phyloP scores from a whole-genome alignment of 306 rosid species.

The Cyamopsis tetragonoloba region DNA sequence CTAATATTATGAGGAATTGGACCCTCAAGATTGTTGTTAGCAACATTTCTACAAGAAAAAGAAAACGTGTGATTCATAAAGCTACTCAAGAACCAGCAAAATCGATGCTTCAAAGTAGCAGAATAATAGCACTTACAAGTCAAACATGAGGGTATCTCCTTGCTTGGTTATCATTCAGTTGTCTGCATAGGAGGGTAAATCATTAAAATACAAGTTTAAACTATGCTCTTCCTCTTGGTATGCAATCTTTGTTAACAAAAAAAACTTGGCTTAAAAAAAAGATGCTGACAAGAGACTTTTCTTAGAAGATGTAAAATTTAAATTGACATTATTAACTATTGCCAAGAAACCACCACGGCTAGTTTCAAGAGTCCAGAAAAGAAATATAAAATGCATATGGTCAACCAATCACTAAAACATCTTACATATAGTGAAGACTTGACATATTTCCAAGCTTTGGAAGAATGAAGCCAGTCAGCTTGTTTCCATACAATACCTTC shows the following conservation, averaged over 20 bases:
- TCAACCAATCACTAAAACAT: too few species aligned
- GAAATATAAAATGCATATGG: too few species aligned
- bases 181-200: slow-evolving; percentile 35
- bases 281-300: background rate
- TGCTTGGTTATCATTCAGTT: slow-evolving; percentile 60
- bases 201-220: background rate
- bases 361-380: too few species aligned
- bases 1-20: slow-evolving; percentile 63
- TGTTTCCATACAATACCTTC: slow-evolving; percentile 77
- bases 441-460: slow-evolving; percentile 72
- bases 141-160: slow-evolving; percentile 63
- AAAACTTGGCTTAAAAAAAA: background rate
- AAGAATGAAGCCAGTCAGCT: slow-evolving; percentile 62
- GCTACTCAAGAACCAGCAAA: background rate
- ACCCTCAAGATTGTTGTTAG: slow-evolving; percentile 68
- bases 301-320: background rate
- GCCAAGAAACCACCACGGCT: background rate
- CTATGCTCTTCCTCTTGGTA: background rate
- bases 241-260: background rate
- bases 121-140: slow-evolving; percentile 65
- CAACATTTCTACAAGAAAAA: slow-evolving; percentile 52
- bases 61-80: background rate
- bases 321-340: background rate
- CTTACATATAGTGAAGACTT: slow-evolving; percentile 71
- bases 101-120: background rate